Conservation (phyloP, 1,139 yeast genomes). For the Saccharomyces pastorianus region DNA sequence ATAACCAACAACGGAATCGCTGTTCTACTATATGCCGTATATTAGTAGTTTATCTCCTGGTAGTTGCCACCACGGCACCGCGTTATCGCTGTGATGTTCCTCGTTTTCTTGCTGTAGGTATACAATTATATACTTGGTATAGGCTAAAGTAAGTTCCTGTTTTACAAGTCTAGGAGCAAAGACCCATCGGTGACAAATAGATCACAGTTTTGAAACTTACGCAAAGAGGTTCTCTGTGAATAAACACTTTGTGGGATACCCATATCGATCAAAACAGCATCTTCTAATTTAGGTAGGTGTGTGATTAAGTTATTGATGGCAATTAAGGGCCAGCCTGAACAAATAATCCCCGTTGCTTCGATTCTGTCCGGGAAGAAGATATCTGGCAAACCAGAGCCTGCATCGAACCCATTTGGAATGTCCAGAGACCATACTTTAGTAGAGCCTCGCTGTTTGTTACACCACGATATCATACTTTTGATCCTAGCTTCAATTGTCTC, state of each 20-base stretch:
- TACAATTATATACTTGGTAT: background rate
- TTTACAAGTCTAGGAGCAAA: constrained; percentile 8
- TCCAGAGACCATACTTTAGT: constrained; percentile 62
- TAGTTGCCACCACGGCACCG: constrained; percentile 4
- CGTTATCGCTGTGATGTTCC: background rate
- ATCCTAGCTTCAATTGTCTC: constrained; percentile 15
- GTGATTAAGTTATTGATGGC: constrained; percentile 47
- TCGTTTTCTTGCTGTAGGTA: background rate
- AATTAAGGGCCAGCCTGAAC: constrained; percentile 67
- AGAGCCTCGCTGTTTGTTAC: constrained; percentile 44
- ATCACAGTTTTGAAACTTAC: constrained; percentile 27
- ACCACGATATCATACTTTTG: constrained; percentile 50
- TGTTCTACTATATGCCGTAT: background rate
- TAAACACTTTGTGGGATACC: constrained; percentile 50
- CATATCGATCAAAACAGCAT: constrained; percentile 52
- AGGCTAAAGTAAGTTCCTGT: background rate
- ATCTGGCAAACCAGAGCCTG: constrained; percentile 60
- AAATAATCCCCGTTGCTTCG: constrained; percentile 40
- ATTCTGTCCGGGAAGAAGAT: constrained; percentile 23
- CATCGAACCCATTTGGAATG: constrained; percentile 77
- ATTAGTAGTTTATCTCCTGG: background rate
- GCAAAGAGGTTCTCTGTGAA: constrained; percentile 23
- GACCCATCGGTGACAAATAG: constrained; percentile 24
- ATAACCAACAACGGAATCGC: too few relatives aligned
- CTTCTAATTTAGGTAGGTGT: constrained; percentile 24